Evolutionary conservation across 148 eudicot genomes (phyloP).

Genomic region (Talinum fruticosum): DNA sequence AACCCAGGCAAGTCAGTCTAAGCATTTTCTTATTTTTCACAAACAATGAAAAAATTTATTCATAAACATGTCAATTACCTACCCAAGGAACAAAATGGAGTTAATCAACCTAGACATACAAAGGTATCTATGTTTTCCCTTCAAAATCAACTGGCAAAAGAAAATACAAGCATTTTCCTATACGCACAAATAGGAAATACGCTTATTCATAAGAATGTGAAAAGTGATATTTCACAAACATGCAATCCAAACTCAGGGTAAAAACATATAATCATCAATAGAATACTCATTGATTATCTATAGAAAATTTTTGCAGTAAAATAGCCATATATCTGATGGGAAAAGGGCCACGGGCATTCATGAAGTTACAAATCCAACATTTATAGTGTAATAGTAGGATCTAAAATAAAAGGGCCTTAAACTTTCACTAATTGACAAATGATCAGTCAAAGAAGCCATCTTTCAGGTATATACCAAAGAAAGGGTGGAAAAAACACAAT

Average conservation of each 20-base stretch:
- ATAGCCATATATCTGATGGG: background rate
- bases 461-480: background rate
- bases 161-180: background rate
- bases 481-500: background rate
- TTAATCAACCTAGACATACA: background rate
- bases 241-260: too few relatives aligned
- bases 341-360: too few relatives aligned
- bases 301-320: background rate
- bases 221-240: too few relatives aligned
- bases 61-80: background rate
- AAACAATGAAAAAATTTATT: background rate
- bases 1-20: background rate
- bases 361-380: background rate
- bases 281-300: too few relatives aligned
- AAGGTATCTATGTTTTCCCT: background rate
- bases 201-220: background rate
- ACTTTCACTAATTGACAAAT: background rate
- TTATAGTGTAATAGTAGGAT: background rate
- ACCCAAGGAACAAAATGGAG: background rate
- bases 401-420: too few relatives aligned
- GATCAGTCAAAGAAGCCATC: background rate
- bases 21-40: background rate
- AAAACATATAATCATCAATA: too few relatives aligned
- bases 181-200: background rate
- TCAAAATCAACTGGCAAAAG: background rate